A percentile compares a stretch with the other conserved stretches of the same genome.
Conservation (phyloP, 129 eudicot genomes). For the Mikania micrantha region DNA sequence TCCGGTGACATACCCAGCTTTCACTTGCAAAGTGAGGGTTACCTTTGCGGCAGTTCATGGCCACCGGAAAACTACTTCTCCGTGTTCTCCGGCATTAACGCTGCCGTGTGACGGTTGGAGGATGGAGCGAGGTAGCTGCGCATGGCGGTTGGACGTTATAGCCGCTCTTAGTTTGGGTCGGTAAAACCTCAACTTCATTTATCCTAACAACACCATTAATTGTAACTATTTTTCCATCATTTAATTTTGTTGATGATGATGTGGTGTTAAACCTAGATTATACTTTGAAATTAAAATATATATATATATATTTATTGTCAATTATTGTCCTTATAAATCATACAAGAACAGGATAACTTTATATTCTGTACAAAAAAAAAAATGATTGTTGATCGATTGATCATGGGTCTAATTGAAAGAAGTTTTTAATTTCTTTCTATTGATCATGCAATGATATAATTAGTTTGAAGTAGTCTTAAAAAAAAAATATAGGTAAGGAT, state of each 20-base stretch:
- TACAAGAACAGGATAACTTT: too few species aligned
- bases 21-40: slow-evolving; percentile 66
- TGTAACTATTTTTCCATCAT: slow-evolving; percentile 6
- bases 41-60: slow-evolving; percentile 13
- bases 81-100: slow-evolving; percentile 25
- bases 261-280: background rate
- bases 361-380: too few species aligned
- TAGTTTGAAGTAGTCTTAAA: too few species aligned
- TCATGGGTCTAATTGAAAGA: too few species aligned
- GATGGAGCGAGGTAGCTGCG: slow-evolving; percentile 69
- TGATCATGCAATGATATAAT: too few species aligned
- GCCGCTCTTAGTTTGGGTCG: slow-evolving; percentile 78
- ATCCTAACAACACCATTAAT: background rate
- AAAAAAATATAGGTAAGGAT: too few species aligned
- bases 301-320: too few species aligned
- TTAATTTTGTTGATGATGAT: background rate
- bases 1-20: slow-evolving; percentile 34
- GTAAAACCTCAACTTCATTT: background rate
- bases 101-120: slow-evolving; percentile 86
- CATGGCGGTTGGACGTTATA: slow-evolving; percentile 74
- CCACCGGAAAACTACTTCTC: background rate
- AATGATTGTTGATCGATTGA: too few species aligned
- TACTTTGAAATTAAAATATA: too few species aligned
- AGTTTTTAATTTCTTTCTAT: too few species aligned
- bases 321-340: too few species aligned